Percentiles rank a stretch among this genome's conserved stretches.
These are phyloP conservation scores for Nissolia schottii DNA, from an alignment of 306 rosid genomes.

Conservation along the genomic window DNA sequence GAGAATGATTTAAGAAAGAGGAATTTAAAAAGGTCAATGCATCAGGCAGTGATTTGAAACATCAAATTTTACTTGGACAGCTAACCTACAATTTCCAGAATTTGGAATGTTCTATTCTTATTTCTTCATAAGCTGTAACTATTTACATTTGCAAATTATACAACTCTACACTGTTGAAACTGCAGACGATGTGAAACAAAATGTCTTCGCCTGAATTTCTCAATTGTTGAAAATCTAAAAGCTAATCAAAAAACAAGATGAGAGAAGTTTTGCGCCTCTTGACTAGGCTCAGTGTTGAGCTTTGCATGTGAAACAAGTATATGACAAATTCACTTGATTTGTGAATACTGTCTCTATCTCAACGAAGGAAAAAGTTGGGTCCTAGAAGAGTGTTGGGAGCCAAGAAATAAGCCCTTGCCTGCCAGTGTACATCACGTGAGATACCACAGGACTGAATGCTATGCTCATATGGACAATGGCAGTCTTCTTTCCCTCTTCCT, in stretches of 20 bases:
- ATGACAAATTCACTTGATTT: slow-evolving; percentile 21
- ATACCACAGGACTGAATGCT: slow-evolving; percentile 2
- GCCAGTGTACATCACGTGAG: slow-evolving; percentile 4
- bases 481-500: slow-evolving; percentile 45
- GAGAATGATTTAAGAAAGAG: not conserved
- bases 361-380: not conserved
- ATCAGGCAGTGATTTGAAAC: not conserved
- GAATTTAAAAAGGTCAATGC: not conserved
- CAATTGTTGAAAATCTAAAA: slow-evolving; percentile 19
- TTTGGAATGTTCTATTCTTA: not conserved
- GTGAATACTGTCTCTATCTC: slow-evolving; percentile 1
- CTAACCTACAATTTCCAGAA: slow-evolving; percentile 1
- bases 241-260: not conserved
- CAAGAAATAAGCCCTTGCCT: slow-evolving; percentile 11
- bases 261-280: not conserved
- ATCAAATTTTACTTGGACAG: not conserved
- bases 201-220: slow-evolving; percentile 19
- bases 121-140: slow-evolving; percentile 5
- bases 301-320: slow-evolving; percentile 9
- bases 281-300: slow-evolving; percentile 7
- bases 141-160: slow-evolving; percentile 14
- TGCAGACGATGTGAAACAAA: slow-evolving; percentile 1
- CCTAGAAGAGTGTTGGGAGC: slow-evolving; percentile 6
- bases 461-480: slow-evolving; percentile 42
- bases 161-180: slow-evolving; percentile 5